Base-by-base conservation (phyloP, 441 rosid genomes). In the Brassica hybrid region DNA sequence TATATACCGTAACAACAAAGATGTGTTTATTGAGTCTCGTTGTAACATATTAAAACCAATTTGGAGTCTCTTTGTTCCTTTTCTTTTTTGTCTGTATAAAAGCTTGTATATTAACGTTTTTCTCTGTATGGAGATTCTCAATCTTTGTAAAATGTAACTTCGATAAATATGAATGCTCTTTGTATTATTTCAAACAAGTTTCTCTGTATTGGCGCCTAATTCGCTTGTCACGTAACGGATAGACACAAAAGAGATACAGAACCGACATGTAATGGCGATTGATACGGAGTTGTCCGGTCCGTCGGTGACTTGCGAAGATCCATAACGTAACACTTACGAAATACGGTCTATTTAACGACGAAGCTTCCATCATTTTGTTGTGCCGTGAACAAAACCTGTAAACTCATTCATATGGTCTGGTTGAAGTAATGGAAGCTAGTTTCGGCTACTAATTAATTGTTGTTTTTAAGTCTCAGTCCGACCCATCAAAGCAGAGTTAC, bases 301-400 rank as follows among this genome's bases (percentile, higher is more conserved):
- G 48, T 43, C 4, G n/a, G n/a, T 43, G 50, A 43, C 50, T 11
- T 43, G 50, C n/a, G 52, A 45, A 45, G 45, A 36, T 58, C 13
- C 12, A 66, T 66, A 57, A 58, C 72, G 19, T 23, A 23, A 57
- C 50, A 50, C 18, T 25, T 56, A 4, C 36, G 56, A 50, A 17
- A 19, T 16, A 74, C 14, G 11, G 45, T 74, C 66, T 54, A 13
- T 41, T 57, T 52, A 74, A 10, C 57, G 36, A 54, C 17, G 57
- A 65, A 74, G 67, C 1, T 67, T 74, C 60, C 34, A 41, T 58
- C 12, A 27, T 32, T 32, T 41, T 12, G 23, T 38, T 74, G 56
- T 18, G 10, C 59, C 72, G 14, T 57, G n/a, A 21, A 36, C 25
- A 25, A 11, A 66, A 66, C 41, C 36, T 34, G 6, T 10, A 21